Conservation (phyloP, 345 rosid genomes). For the Zanthoxylum bungeanum region DNA sequence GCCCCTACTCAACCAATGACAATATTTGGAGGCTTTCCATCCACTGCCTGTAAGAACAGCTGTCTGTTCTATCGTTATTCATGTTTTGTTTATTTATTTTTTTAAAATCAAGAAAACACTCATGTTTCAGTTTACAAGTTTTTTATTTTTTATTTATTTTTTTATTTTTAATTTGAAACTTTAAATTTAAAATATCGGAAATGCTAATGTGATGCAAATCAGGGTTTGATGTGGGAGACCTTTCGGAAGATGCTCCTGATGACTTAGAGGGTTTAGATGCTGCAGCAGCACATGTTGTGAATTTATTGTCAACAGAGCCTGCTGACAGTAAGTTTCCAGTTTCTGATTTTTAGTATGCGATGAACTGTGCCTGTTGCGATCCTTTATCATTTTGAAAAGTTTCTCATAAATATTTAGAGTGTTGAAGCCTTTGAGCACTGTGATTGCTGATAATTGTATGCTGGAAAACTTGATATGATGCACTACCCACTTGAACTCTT, state of each 20-base stretch:
- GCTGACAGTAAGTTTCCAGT: slow-evolving; percentile 72
- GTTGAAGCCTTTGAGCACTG: slow-evolving; percentile 3
- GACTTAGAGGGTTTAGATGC: slow-evolving; percentile 88
- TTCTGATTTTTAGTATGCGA: slow-evolving; percentile 7
- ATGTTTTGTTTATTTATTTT: background rate
- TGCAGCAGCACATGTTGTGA: slow-evolving; percentile 92
- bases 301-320: slow-evolving; percentile 86
- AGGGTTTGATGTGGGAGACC: slow-evolving; percentile 95
- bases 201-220: slow-evolving; percentile 20
- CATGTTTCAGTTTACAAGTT: background rate
- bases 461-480: background rate
- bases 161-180: too few relatives aligned
- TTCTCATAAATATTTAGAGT: background rate
- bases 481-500: background rate
- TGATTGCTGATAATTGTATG: background rate
- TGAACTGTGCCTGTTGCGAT: background rate
- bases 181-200: slow-evolving; percentile 12
- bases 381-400: background rate
- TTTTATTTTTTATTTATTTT: too few relatives aligned
- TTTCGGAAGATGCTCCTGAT: slow-evolving; percentile 82
- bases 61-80: background rate
- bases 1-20: slow-evolving; percentile 89
- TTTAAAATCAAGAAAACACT: background rate
- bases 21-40: slow-evolving; percentile 93
- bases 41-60: slow-evolving; percentile 83